Percentiles rank a stretch among this genome's conserved stretches.
Conservation (phyloP, 2,329 filamentous ascomycete genomes). For the Chaetomiaceae sp. region DNA sequence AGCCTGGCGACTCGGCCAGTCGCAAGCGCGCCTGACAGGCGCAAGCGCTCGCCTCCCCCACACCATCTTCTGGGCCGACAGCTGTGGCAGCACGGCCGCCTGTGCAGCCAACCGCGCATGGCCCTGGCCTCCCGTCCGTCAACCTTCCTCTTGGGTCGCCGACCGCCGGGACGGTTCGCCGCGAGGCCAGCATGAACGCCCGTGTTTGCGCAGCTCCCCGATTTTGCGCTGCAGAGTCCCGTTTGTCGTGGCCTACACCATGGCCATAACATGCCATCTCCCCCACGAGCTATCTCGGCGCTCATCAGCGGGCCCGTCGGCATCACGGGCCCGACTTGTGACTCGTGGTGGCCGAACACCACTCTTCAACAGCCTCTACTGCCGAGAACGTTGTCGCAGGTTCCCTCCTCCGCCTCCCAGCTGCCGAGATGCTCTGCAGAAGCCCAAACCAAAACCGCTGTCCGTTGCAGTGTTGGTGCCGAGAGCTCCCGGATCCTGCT, state of each 20-base stretch:
- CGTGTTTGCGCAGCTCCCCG: slow-evolving; percentile 2
- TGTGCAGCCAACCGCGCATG: slow-evolving; percentile 17
- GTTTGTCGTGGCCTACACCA: background rate
- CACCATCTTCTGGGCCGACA: slow-evolving; percentile 8
- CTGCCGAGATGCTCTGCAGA: slow-evolving; percentile 15
- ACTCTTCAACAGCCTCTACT: background rate
- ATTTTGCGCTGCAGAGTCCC: slow-evolving; percentile 1
- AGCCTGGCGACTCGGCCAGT: slow-evolving; percentile 9
- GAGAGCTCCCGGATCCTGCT: slow-evolving; percentile 12
- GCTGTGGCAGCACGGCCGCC: background rate
- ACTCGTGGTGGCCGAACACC: background rate
- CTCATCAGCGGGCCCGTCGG: background rate
- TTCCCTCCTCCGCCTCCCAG: slow-evolving; percentile 16
- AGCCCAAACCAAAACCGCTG: slow-evolving; percentile 1
- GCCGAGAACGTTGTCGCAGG: slow-evolving; percentile 8
- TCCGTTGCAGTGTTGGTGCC: slow-evolving; percentile 7
- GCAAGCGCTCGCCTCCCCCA: slow-evolving; percentile 26
- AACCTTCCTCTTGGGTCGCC: slow-evolving; percentile 15
- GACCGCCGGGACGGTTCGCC: background rate
- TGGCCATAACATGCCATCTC: background rate
- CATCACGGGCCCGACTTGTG: background rate
- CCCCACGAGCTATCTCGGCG: background rate
- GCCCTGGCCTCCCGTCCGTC: slow-evolving; percentile 12
- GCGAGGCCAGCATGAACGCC: background rate
- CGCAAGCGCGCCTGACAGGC: slow-evolving; percentile 18